These are phyloP conservation scores for Hyphopichia pseudoburtonii DNA, from an alignment of 1,139 yeast species.

Conservation along the genomic window DNA sequence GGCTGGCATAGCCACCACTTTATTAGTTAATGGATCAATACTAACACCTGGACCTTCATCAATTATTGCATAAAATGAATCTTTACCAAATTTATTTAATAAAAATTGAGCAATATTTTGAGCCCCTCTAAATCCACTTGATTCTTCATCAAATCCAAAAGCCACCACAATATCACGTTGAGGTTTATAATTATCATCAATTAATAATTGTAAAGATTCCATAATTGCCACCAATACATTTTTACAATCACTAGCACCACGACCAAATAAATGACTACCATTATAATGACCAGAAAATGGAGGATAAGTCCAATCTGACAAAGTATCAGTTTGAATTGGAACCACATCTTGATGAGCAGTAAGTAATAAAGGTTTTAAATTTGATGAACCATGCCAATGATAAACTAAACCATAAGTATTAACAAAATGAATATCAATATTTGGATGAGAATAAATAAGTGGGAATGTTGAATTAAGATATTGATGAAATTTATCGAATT, in stretches of 20 bases:
- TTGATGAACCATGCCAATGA: slow-evolving; percentile 60
- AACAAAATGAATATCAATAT: slow-evolving; percentile 55
- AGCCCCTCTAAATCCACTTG: slow-evolving; percentile 41
- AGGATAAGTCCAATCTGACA: slow-evolving; percentile 61
- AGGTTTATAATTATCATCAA: slow-evolving; percentile 29
- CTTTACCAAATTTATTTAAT: slow-evolving; percentile 30
- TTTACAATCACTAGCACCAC: slow-evolving; percentile 46
- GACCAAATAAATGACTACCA: slow-evolving; percentile 43
- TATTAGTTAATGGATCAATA: slow-evolving; percentile 26
- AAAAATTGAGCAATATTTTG: slow-evolving; percentile 25
- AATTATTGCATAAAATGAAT: slow-evolving; percentile 39
- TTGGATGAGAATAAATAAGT: slow-evolving; percentile 45
- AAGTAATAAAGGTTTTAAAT: slow-evolving; percentile 62
- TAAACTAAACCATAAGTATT: slow-evolving; percentile 68
- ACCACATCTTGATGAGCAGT: slow-evolving; percentile 86
- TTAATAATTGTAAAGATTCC: slow-evolving; percentile 39
- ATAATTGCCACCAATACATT: slow-evolving; percentile 38
- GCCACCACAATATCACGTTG: slow-evolving; percentile 39
- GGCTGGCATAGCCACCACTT: slow-evolving; percentile 37
- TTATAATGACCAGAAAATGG: slow-evolving; percentile 74
- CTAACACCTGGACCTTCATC: slow-evolving; percentile 45
- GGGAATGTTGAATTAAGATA: slow-evolving; percentile 63
- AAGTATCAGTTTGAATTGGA: slow-evolving; percentile 65
- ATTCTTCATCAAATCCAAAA: slow-evolving; percentile 49
- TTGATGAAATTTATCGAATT: slow-evolving; percentile 53